Base-by-base conservation (phyloP, 2,329 filamentous ascomycete genomes). In the Metarhizium anisopliae region DNA sequence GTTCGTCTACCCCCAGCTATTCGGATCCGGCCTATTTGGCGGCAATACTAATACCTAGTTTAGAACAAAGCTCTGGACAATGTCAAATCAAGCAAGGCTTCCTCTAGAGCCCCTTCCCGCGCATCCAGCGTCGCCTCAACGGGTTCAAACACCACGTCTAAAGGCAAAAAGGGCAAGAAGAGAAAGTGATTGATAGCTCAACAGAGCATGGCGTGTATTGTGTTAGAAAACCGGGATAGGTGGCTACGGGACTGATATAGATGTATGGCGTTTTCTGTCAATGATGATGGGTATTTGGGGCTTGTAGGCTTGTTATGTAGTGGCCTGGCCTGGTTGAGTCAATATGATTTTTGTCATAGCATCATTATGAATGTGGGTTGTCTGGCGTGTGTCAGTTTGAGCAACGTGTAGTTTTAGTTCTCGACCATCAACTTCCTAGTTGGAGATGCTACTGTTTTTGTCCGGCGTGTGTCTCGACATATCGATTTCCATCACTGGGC, bases 31-130 rank as follows among this genome's bases (percentile, higher is more conserved):
- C 55, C 56, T 54, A 51, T 14, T 29, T 30, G 36, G 20, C n/a
- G 11, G 42, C 54, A n/a, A 25, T 52, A 53, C 47, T 56, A 7
- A 57, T 40, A 11, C 20, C 14, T 47, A 32, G 50, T 35, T 61
- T 68, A 97, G 92, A 96, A 96, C 72, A 97, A 97, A 75, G 85
- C 90, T 53, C 82, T 96, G 51, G 94, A 96, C 63, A 89, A 86
- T 50, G 84, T 96, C 67, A 96, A 96, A 53, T 84, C 79, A 56
- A 89, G 83, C 73, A 94, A 92, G 70, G 81, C 83, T 52, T 88
- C 82, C 56, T 94, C 91, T 1, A 81, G 86, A 4, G 80, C 85
- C 5, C 88, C 86, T 0, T 96, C 92, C 25, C 82, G 94, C 60
- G 92, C 92, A 16, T 93, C 87, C 5, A 97, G 94, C 68, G 90